These are phyloP conservation scores for Fusarium gaditjirri DNA, from an alignment of 2,329 filamentous ascomycete species.

Conservation along the genomic window DNA sequence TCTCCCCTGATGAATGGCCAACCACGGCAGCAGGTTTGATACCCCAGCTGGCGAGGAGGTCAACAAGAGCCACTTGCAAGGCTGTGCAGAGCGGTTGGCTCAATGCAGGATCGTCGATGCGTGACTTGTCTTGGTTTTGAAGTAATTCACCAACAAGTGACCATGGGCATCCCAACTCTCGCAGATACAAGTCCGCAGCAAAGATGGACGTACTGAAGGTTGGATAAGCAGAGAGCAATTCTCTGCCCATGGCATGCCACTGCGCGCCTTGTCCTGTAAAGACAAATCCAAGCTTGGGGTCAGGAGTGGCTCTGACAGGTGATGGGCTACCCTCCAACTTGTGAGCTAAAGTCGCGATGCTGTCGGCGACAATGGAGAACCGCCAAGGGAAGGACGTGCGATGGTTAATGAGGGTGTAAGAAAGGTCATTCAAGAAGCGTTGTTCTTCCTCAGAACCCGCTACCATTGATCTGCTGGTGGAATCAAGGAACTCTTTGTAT, in stretches of 20 bases:
- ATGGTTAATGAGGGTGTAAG: constrained; percentile 4
- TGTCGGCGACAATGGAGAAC: neutral
- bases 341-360: neutral
- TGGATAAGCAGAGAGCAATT: constrained; percentile 3
- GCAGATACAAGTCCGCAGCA: constrained; percentile 1
- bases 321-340: neutral
- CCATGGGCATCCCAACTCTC: neutral
- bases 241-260: constrained; percentile 20
- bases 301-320: neutral
- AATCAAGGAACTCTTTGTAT: neutral
- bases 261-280: constrained; percentile 32
- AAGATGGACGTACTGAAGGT: neutral
- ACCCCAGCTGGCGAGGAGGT: constrained; percentile 48
- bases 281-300: constrained; percentile 7
- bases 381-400: constrained; percentile 6
- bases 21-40: constrained; percentile 48
- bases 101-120: constrained; percentile 50
- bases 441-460: neutral
- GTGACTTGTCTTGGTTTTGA: neutral
- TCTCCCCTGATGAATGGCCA: constrained; percentile 55
- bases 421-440: neutral
- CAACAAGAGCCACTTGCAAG: constrained; percentile 60
- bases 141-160: constrained; percentile 5
- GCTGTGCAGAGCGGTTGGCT: constrained; percentile 65
- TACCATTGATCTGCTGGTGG: neutral